Evolutionary conservation across 805 yeast species (phyloP), one percentile per base, ranked within the genome.

Genomic region (Ogataea philodendri): DNA sequence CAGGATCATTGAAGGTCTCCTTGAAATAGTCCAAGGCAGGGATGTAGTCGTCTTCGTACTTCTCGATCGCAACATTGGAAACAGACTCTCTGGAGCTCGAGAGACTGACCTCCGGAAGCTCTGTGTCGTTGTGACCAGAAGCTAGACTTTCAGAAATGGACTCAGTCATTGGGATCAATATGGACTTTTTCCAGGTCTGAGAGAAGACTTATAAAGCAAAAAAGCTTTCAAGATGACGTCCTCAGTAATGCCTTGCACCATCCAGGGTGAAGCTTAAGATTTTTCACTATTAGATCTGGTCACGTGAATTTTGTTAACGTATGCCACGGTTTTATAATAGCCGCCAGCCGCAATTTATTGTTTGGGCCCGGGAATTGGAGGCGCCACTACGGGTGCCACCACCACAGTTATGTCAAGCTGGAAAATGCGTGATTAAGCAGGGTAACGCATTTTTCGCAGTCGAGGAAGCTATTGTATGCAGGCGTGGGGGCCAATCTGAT

Each of bases 401-500:
- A 25, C 38, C 44, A 32, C 44, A 35, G 19, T 30, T 32, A 22
- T n/a, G 23, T 5, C 9, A 5, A 11, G 6, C 28, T 11, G 48
- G 55, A 13, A 72, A 48, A 1, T 67, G n/a, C 67, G 18, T 65
- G 67, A 13, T 76, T 60, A 3, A 87, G 50, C 14, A 65, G 44
- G 15, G 57, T 42, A 5, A 67, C 76, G 7, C 77, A 77, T 3
- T 49, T 36, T 22, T 52, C 63, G 9, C 84, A 77, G 42, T 89
- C 94, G 26, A 55, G 61, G 48, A 84, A 84, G 1, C 84, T 76
- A 52, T 87, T 89, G 64, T 89, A 89, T 30, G 87, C 66, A 0
- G 96, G 93, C 3, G 74, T 67, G 6, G 97, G 96, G 0, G 95
- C 90, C n/a, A 89, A 54, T 39, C 97, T 67, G 24, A 90, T 77